Evolutionary conservation across 2,329 filamentous ascomycete species (phyloP).

Genomic region (Cladorrhinum sp.): DNA sequence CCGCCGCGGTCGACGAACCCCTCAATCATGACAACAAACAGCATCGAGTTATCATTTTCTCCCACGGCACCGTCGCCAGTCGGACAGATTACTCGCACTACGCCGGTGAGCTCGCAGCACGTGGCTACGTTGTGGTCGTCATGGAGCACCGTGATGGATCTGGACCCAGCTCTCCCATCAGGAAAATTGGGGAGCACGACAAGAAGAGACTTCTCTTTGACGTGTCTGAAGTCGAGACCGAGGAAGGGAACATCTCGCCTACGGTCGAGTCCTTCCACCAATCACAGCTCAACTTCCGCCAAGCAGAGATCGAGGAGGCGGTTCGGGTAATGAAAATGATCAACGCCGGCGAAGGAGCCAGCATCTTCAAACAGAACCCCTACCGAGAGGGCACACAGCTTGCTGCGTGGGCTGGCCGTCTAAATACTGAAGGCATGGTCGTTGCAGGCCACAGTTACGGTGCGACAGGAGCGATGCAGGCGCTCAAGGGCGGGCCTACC

Average conservation of each 20-base stretch:
- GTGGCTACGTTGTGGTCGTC: constrained; percentile 48
- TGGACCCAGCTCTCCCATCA: constrained; percentile 44
- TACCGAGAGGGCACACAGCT: constrained; percentile 47
- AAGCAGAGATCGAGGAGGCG: constrained; percentile 48
- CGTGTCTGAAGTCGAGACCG: constrained; percentile 37
- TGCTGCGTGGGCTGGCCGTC: constrained; percentile 48
- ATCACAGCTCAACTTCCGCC: constrained; percentile 49
- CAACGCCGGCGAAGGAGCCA: constrained; percentile 38
- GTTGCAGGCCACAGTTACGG: constrained; percentile 65
- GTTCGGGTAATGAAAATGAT: constrained; percentile 41
- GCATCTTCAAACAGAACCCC: constrained; percentile 41
- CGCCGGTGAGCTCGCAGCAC: constrained; percentile 48
- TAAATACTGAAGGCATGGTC: constrained; percentile 54
- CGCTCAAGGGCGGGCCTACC: constrained; percentile 49
- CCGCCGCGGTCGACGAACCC: constrained; percentile 46
- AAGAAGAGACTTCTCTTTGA: constrained; percentile 36
- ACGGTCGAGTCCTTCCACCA: constrained; percentile 39
- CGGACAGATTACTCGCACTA: constrained; percentile 52
- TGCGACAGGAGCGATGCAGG: constrained; percentile 60
- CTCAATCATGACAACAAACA: constrained; percentile 30
- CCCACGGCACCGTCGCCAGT: constrained; percentile 50
- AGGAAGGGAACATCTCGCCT: constrained; percentile 18
- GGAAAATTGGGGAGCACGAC: constrained; percentile 31
- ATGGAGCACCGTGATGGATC: constrained; percentile 53
- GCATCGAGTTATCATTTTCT: constrained; percentile 49